Percentiles rank a stretch among this genome's conserved stretches.
Evolutionary conservation across 1,284 basidiomycete genomes (phyloP).

Genomic region (Cystobasidium sp.): DNA sequence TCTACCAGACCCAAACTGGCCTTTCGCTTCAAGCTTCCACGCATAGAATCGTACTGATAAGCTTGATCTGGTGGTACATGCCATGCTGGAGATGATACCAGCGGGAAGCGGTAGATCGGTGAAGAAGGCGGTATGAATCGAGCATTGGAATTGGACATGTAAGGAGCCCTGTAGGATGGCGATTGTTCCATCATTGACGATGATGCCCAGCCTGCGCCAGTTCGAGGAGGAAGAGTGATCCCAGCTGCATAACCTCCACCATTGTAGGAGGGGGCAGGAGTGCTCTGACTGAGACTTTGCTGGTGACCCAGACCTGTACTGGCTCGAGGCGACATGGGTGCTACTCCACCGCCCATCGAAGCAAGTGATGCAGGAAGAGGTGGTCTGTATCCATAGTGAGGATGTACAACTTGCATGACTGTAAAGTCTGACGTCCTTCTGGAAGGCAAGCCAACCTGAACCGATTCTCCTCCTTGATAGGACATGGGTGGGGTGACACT

Average conservation of each 20-base stretch:
- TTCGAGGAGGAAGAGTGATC: neutral
- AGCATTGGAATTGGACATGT: neutral
- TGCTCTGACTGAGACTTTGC: neutral
- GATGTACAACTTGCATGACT: conserved; percentile 18
- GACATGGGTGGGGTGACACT: too few relatives aligned
- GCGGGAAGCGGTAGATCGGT: conserved; percentile 2
- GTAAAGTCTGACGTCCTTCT: conserved; percentile 1
- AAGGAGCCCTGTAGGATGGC: neutral
- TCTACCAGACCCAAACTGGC: conserved; percentile 8
- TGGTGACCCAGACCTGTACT: neutral
- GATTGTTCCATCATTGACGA: neutral
- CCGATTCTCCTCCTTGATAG: neutral
- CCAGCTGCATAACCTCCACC: neutral
- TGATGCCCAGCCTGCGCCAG: neutral
- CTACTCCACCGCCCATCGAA: neutral
- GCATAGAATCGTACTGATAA: neutral
- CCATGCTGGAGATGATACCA: neutral
- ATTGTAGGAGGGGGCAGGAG: neutral
- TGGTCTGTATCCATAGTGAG: conserved; percentile 2
- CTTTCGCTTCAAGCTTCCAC: conserved; percentile 8
- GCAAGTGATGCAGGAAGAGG: conserved; percentile 15
- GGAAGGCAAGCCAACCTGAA: neutral
- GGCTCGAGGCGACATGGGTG: neutral
- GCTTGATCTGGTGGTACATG: neutral
- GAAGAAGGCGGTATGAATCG: neutral